Conservation (phyloP, 768 basidiomycete species). For the Chalciporus chontae region DNA sequence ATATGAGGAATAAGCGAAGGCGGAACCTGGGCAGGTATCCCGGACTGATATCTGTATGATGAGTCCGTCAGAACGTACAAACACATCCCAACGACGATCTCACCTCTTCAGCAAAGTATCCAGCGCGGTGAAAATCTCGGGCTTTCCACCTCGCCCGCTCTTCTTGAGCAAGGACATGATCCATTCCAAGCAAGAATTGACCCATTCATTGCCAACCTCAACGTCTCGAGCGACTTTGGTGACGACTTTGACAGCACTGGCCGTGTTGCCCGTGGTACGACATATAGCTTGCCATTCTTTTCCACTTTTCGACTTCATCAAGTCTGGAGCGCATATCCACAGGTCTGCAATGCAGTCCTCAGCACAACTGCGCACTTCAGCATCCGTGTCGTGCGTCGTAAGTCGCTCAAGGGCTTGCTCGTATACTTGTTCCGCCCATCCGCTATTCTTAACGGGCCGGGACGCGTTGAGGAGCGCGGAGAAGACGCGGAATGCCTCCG, state of each 20-base stretch:
- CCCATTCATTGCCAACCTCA: slow-evolving; percentile 71
- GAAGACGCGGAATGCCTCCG: slow-evolving; percentile 85
- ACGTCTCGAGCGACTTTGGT: slow-evolving; percentile 79
- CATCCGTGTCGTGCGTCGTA: slow-evolving; percentile 80
- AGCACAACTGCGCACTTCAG: slow-evolving; percentile 81
- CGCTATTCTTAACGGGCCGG: slow-evolving; percentile 59
- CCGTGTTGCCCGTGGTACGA: slow-evolving; percentile 63
- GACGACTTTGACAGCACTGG: slow-evolving; percentile 77
- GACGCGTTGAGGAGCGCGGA: slow-evolving; percentile 76
- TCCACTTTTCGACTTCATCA: slow-evolving; percentile 56
- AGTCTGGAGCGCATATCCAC: slow-evolving; percentile 82
- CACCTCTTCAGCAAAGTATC: slow-evolving; percentile 70
- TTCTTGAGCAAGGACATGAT: slow-evolving; percentile 70
- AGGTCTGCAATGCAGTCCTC: slow-evolving; percentile 83
- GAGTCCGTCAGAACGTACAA: not conserved
- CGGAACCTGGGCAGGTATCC: slow-evolving; percentile 56
- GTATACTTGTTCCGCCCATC: slow-evolving; percentile 75
- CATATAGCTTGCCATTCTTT: slow-evolving; percentile 83
- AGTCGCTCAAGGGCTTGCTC: slow-evolving; percentile 68
- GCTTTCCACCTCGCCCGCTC: slow-evolving; percentile 74
- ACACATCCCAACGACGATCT: not conserved
- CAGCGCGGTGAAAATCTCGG: slow-evolving; percentile 75
- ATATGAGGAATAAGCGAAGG: slow-evolving; percentile 67
- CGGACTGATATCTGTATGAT: slow-evolving; percentile 39
- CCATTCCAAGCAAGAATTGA: slow-evolving; percentile 77